Evolutionary conservation across 176 grass and related monocot genomes (phyloP).

Genomic region (Lolium multiflorum): DNA sequence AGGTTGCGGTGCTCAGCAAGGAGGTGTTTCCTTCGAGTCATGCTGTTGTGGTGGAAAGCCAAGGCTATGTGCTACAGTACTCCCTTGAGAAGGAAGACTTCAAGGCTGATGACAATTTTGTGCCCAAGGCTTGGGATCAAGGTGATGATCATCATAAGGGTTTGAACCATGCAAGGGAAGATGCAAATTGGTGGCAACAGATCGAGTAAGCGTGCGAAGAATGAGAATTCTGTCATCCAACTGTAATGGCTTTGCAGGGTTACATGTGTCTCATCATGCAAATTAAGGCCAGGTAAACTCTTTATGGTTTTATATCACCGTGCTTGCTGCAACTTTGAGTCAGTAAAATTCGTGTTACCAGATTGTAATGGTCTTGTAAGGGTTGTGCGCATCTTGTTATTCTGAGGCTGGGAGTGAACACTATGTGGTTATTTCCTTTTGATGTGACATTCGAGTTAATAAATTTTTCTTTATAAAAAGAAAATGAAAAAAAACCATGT

Average conservation of each 20-base stretch:
- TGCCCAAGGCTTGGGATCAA: background rate
- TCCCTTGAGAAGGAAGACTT: background rate
- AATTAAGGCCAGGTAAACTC: no score
- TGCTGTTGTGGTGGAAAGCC: background rate
- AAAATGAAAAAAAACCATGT: background rate
- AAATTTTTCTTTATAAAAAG: background rate
- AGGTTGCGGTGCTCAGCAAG: background rate
- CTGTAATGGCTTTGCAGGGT: background rate
- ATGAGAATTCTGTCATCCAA: background rate
- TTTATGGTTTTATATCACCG: no score
- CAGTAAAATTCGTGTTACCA: background rate
- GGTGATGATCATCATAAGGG: background rate
- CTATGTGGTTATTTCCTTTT: background rate
- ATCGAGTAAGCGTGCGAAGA: background rate
- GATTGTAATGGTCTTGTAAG: background rate
- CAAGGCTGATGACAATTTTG: background rate
- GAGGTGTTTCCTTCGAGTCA: background rate
- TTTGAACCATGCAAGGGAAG: background rate
- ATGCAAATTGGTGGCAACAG: background rate
- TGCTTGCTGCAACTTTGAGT: background rate
- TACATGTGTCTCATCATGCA: no score
- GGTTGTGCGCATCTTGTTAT: background rate
- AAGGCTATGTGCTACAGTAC: background rate
- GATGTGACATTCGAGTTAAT: background rate
- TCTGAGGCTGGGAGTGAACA: background rate